A percentile compares a stretch with the other conserved stretches of the same genome.
Evolutionary conservation across 2,329 filamentous ascomycete species (phyloP).

Genomic region (Cladosporium sphaerospermum): DNA sequence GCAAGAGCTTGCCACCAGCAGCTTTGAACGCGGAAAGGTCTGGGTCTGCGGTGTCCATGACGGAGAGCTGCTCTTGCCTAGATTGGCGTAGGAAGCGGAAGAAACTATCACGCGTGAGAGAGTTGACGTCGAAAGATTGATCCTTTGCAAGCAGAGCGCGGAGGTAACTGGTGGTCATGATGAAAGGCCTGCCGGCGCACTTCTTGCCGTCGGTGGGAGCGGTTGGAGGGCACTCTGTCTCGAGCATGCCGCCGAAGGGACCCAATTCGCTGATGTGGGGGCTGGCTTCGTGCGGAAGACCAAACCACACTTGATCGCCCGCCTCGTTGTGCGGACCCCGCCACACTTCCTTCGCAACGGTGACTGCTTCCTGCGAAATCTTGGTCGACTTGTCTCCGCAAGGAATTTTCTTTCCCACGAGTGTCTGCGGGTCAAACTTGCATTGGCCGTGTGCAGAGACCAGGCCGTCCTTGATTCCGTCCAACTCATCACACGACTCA

Average conservation of each 20-base stretch:
- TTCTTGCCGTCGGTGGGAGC: conserved; percentile 36
- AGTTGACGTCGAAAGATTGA: conserved; percentile 35
- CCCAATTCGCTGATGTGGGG: conserved; percentile 32
- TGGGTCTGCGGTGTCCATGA: conserved; percentile 31
- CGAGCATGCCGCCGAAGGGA: conserved; percentile 18
- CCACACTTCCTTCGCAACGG: conserved; percentile 35
- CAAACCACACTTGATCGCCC: conserved; percentile 42
- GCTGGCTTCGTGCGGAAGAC: conserved; percentile 40
- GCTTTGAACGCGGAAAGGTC: conserved; percentile 30
- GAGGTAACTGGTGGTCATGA: conserved; percentile 43
- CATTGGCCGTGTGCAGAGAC: conserved; percentile 43
- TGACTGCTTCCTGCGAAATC: conserved; percentile 35
- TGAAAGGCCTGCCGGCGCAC: conserved; percentile 39
- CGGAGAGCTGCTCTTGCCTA: conserved; percentile 37
- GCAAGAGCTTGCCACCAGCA: conserved; percentile 19
- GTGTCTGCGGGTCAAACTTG: conserved; percentile 33
- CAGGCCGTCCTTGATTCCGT: conserved; percentile 44
- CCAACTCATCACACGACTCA: conserved; percentile 46
- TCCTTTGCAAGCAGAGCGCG: conserved; percentile 44
- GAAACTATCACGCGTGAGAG: conserved; percentile 37
- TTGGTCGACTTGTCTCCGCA: conserved; percentile 34
- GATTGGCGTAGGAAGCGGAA: conserved; percentile 31
- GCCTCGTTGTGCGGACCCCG: conserved; percentile 34
- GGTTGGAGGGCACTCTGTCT: conserved; percentile 28
- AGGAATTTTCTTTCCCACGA: conserved; percentile 30